Conservation (phyloP, 257 asterid species). For the Eucommia ulmoides region DNA sequence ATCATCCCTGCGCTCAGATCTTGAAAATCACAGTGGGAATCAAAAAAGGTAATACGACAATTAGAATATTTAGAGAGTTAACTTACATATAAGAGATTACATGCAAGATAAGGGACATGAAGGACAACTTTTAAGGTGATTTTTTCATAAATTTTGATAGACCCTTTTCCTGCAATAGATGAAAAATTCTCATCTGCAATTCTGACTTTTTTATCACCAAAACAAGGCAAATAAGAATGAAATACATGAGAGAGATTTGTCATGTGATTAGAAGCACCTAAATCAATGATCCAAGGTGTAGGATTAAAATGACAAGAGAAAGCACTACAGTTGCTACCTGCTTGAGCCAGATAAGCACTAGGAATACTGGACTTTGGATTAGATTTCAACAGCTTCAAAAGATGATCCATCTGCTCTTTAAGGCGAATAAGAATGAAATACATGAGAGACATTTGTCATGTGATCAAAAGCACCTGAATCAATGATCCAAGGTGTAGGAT, state of each 20-base stretch:
- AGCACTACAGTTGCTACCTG: background rate
- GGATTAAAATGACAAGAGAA: background rate
- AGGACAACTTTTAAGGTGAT: background rate
- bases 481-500: background rate
- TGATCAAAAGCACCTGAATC: background rate
- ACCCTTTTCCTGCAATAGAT: background rate
- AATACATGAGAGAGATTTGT: background rate
- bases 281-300: background rate
- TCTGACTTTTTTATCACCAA: background rate
- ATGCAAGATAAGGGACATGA: background rate
- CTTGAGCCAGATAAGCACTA: background rate
- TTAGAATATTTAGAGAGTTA: background rate
- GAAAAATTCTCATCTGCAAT: background rate
- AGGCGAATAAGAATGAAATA: background rate
- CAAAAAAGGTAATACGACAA: background rate
- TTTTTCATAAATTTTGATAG: background rate
- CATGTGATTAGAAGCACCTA: background rate
- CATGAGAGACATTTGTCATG: background rate
- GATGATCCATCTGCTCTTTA: background rate
- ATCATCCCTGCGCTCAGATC: constrained; percentile 1
- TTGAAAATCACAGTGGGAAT: constrained; percentile 1
- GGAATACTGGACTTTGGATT: background rate
- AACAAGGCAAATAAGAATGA: background rate
- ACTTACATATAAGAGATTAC: background rate
- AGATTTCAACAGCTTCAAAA: background rate